Evolutionary conservation across 2,329 filamentous ascomycete genomes (phyloP), one percentile per base, ranked within the genome.

Genomic region (Tolypocladium ophioglossoides): DNA sequence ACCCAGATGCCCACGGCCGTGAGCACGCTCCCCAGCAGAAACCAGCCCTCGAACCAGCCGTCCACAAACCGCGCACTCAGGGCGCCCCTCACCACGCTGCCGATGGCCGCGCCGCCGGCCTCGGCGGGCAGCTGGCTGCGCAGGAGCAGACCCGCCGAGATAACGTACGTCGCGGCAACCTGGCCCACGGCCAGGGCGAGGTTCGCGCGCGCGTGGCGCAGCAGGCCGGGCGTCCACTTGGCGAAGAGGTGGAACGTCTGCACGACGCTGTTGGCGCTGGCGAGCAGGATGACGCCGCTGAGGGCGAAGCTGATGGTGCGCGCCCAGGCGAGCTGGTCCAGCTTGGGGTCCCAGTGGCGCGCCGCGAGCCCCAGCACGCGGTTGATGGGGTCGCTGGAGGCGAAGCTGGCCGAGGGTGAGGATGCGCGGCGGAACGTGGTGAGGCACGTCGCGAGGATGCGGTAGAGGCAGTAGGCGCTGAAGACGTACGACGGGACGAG

Each of bases 11-110:
- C 89, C n/a, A 80, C 64, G 1, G 78, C 83, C 1, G 89, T 94
- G 14, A 78, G 64, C 0, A 76, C 72, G 57, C 84, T 86, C 6
- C 86, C 85, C 3, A 84, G 66, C 54, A 95, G 69, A 67, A 95
- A 95, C 85, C 89, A 92, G 9, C 83, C 84, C 68, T 95, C 90
- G 61, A 95, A 95, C 90, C 90, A 95, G 34, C 34, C 46, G 30
- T 54, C 52, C n/a, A 54, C 52, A 10, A 54, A 54, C 12, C 24
- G 14, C 30, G 52, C 18, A 30, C 48, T 38, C 47, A 54, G 52
- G 2, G 52, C 74, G 18, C 89, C 87, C 22, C 87, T 87, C 46
- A 88, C 84, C 34, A 95, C 72, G 1, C 88, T 88, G 59, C 91
- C 87, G 3, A 83, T 84, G 4, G 95, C 87, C 2, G 87, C 87